Evolutionary conservation across 164 flowering plant genomes (phyloP).

Genomic region (Vitis rotundifolia): DNA sequence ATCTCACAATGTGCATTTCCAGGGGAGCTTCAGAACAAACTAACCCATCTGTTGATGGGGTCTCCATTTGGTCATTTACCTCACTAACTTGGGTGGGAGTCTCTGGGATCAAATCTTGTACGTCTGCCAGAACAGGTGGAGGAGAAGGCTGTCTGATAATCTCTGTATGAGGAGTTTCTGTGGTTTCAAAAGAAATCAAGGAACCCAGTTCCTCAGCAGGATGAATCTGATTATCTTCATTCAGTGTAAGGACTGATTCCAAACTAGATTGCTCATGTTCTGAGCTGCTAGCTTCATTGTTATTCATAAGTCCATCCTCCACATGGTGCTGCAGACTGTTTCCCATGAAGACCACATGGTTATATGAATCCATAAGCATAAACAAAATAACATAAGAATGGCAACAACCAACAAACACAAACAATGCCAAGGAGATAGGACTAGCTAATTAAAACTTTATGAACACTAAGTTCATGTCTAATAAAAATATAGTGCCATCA

Average conservation of each 20-base stretch:
- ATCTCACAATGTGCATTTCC: conserved; percentile 84
- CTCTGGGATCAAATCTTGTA: conserved; percentile 74
- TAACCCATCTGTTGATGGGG: conserved; percentile 41
- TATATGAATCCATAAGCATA: background rate
- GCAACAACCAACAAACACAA: background rate
- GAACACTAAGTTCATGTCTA: background rate
- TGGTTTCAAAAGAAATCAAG: conserved; percentile 61
- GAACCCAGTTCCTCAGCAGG: conserved; percentile 48
- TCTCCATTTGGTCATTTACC: conserved; percentile 37
- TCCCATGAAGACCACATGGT: conserved; percentile 3
- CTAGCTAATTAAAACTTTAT: background rate
- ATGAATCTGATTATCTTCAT: conserved; percentile 30
- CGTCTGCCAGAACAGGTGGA: conserved; percentile 91
- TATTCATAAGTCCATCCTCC: conserved; percentile 26
- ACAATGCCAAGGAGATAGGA: background rate
- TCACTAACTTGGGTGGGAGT: conserved; percentile 45
- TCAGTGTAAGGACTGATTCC: conserved; percentile 21
- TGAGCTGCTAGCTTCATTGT: conserved; percentile 25
- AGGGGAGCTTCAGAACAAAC: conserved; percentile 64
- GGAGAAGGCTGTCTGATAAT: conserved; percentile 87
- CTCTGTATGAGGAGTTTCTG: conserved; percentile 41
- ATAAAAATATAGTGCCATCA: background rate
- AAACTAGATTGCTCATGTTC: conserved; percentile 29
- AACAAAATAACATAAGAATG: background rate
- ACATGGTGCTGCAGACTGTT: conserved; percentile 43